Conservation (phyloP, 306 rosid species). For the Cicer arietinum region DNA sequence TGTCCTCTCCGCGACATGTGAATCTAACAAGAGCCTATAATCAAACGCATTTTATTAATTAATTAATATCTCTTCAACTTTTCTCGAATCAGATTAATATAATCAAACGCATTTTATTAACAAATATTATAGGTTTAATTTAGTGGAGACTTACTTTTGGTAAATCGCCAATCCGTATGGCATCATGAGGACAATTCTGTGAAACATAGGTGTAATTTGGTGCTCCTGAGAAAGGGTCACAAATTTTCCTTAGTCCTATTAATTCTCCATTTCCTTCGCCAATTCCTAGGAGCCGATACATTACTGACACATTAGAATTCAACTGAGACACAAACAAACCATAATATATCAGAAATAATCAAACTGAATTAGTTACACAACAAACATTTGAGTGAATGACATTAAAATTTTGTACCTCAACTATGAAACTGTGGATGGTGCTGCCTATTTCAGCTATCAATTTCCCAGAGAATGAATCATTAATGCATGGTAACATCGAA, state of each 20-base stretch:
- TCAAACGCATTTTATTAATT: neutral
- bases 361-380: slow-evolving; percentile 43
- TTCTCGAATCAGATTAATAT: neutral
- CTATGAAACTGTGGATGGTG: slow-evolving; percentile 58
- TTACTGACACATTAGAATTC: slow-evolving; percentile 59
- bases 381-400: neutral
- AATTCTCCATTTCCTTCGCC: slow-evolving; percentile 41
- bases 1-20: slow-evolving; percentile 47
- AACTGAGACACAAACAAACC: slow-evolving; percentile 51
- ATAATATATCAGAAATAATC: slow-evolving; percentile 3
- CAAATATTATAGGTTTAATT: too few species aligned
- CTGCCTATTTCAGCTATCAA: slow-evolving; percentile 58
- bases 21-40: slow-evolving; percentile 55
- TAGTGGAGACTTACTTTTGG: slow-evolving; percentile 54
- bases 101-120: too few species aligned
- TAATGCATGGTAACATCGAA: slow-evolving; percentile 67
- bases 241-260: slow-evolving; percentile 50
- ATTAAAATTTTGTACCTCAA: slow-evolving; percentile 47
- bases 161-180: slow-evolving; percentile 51
- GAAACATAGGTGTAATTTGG: slow-evolving; percentile 63
- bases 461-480: slow-evolving; percentile 51
- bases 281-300: slow-evolving; percentile 53
- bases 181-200: slow-evolving; percentile 48
- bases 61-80: neutral
- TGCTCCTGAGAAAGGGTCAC: slow-evolving; percentile 68